Conservation (phyloP, 305 asterid genomes). For the Ajuga reptans region DNA sequence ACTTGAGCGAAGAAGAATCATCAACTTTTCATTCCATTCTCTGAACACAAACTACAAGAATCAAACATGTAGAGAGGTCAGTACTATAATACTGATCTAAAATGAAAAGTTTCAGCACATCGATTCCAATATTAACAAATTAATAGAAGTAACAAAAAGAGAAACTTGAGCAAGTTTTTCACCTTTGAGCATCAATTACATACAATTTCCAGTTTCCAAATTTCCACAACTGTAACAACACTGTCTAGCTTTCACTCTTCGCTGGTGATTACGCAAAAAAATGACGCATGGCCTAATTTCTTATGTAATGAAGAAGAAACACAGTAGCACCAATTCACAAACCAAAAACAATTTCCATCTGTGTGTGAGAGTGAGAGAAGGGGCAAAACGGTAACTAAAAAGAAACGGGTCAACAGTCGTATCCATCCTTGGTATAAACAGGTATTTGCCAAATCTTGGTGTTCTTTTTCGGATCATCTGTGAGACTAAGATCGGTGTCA, state of each 20-base stretch:
- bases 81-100: no score
- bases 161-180: not conserved
- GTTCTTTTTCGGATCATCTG: slow-evolving; percentile 89
- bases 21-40: no score
- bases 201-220: slow-evolving; percentile 5
- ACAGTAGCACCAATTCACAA: not conserved
- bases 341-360: not conserved
- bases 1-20: no score
- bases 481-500: slow-evolving; percentile 62
- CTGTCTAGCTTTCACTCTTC: not conserved
- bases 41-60: no score
- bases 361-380: not conserved
- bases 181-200: not conserved
- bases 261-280: not conserved
- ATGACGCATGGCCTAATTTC: slow-evolving; percentile 1
- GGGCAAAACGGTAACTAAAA: no score
- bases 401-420: slow-evolving; percentile 41
- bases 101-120: not conserved
- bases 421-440: slow-evolving; percentile 49
- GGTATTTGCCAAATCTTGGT: slow-evolving; percentile 73
- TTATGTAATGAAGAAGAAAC: not conserved
- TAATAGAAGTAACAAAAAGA: no score
- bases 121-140: not conserved
- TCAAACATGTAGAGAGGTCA: no score
- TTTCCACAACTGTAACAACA: not conserved